Percentiles rank a stretch among this genome's conserved stretches.
Conservation (phyloP, 2,329 filamentous ascomycete species). For the Ophiostoma montium region DNA sequence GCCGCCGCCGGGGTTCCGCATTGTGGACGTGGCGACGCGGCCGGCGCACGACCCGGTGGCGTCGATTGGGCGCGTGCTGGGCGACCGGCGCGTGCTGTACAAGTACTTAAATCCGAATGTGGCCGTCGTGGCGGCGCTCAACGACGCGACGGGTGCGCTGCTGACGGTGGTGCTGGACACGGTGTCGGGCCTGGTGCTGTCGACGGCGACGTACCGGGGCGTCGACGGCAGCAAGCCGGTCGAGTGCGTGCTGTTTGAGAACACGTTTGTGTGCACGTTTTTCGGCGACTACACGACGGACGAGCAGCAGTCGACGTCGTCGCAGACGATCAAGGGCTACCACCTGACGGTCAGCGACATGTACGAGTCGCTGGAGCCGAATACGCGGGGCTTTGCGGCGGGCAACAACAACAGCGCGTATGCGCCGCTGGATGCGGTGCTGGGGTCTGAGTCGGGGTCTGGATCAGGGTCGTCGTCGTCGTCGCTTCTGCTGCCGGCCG, state of each 20-base stretch:
- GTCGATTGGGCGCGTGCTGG: slow-evolving; percentile 87
- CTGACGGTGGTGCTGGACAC: slow-evolving; percentile 74
- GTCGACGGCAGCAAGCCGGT: slow-evolving; percentile 64
- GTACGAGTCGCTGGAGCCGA: slow-evolving; percentile 70
- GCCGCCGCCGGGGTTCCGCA: slow-evolving; percentile 49
- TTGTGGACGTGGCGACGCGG: slow-evolving; percentile 53
- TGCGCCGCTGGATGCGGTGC: slow-evolving; percentile 38
- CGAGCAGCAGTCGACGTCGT: neutral
- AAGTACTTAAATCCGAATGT: slow-evolving; percentile 91
- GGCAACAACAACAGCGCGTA: slow-evolving; percentile 40
- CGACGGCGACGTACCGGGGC: slow-evolving; percentile 54
- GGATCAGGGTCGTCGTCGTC: too few species aligned
- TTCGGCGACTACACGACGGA: slow-evolving; percentile 34
- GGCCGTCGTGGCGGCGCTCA: slow-evolving; percentile 56
- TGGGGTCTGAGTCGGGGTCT: neutral
- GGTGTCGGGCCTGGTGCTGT: slow-evolving; percentile 67
- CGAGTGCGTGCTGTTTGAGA: slow-evolving; percentile 71
- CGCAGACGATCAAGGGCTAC: slow-evolving; percentile 56
- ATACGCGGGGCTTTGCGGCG: slow-evolving; percentile 71
- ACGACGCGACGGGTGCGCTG: slow-evolving; percentile 43
- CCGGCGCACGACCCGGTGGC: slow-evolving; percentile 74
- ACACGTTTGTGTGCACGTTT: slow-evolving; percentile 87
- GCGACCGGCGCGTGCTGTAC: slow-evolving; percentile 85
- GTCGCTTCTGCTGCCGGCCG: slow-evolving; percentile 46
- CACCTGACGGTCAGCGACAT: slow-evolving; percentile 78